Percentiles rank a stretch among this genome's conserved stretches.
Conservation (phyloP, 495 filamentous ascomycete species). For the Podospora bellae-mahoneyi region DNA sequence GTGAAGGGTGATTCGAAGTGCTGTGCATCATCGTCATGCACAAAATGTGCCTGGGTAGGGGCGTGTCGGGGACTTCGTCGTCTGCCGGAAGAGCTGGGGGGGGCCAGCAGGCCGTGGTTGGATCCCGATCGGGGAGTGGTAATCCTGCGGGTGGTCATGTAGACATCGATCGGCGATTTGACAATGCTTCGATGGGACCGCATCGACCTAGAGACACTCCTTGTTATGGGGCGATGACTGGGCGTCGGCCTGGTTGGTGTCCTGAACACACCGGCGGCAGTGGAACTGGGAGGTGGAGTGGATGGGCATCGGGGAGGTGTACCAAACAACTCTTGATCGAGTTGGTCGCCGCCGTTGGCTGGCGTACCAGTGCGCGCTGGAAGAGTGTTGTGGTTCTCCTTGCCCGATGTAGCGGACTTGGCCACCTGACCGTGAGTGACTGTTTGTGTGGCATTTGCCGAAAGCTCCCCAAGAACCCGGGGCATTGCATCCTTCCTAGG, state of each 20-base stretch:
- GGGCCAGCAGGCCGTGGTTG: conserved; percentile 26
- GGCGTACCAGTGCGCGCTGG: conserved; percentile 25
- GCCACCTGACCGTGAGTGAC: conserved; percentile 30
- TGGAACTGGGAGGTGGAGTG: conserved; percentile 59
- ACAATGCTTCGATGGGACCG: conserved; percentile 38
- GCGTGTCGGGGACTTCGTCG: conserved; percentile 42
- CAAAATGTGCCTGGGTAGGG: conserved; percentile 31
- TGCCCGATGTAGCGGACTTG: conserved; percentile 40
- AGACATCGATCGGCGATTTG: conserved; percentile 36
- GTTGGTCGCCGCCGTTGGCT: conserved; percentile 43
- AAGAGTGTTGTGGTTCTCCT: conserved; percentile 35
- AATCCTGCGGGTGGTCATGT: conserved; percentile 27
- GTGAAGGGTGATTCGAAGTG: conserved; percentile 55
- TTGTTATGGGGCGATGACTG: conserved; percentile 54
- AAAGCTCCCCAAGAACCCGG: conserved; percentile 57
- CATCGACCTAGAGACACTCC: conserved; percentile 53
- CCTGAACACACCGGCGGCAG: conserved; percentile 47
- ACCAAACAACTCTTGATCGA: conserved; percentile 58
- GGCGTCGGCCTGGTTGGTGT: conserved; percentile 56
- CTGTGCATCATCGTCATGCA: conserved; percentile 27
- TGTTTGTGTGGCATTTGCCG: conserved; percentile 54
- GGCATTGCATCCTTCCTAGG: conserved; percentile 57
- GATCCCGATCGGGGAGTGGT: conserved; percentile 38
- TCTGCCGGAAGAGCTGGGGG: conserved; percentile 19
- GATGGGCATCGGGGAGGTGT: conserved; percentile 49